Conservation (phyloP, 192 early-diverging fungal species). For the Chytriomyces sp. region DNA sequence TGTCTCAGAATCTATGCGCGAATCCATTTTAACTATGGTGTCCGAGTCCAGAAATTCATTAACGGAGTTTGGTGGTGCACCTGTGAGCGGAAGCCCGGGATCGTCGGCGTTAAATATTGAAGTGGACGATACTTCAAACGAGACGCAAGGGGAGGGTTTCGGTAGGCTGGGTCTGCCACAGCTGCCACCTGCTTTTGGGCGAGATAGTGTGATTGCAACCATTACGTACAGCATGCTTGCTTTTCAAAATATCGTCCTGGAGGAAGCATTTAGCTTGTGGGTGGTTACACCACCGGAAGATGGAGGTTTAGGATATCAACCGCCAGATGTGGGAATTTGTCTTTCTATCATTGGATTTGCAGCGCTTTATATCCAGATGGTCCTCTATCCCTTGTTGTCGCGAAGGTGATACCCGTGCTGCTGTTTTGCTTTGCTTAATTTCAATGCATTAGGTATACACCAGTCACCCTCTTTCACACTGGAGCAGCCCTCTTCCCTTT, state of each 20-base stretch:
- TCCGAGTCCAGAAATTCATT: neutral
- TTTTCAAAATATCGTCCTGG: constrained; percentile 49
- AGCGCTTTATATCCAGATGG: constrained; percentile 12
- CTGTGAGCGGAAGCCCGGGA: neutral
- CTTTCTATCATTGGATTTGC: constrained; percentile 7
- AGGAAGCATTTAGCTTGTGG: constrained; percentile 47
- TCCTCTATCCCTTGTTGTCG: constrained; percentile 13
- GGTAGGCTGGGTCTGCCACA: neutral
- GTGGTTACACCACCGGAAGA: constrained; percentile 42
- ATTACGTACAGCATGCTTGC: constrained; percentile 38
- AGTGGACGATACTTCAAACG: neutral
- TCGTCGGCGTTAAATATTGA: constrained; percentile 9
- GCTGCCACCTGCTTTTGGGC: neutral
- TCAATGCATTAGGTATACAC: too few relatives aligned
- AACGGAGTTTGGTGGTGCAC: neutral
- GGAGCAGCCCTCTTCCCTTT: constrained; percentile 12
- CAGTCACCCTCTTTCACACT: constrained; percentile 7
- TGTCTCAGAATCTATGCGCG: neutral
- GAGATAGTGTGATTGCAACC: constrained; percentile 16
- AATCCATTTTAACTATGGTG: neutral
- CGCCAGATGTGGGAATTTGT: constrained; percentile 9
- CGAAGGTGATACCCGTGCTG: neutral
- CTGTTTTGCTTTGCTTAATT: too few relatives aligned
- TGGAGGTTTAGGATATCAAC: constrained; percentile 31
- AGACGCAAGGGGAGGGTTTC: neutral